phyloP scores from a whole-genome alignment of 129 eudicot species.

The Kitagawia praeruptora region DNA sequence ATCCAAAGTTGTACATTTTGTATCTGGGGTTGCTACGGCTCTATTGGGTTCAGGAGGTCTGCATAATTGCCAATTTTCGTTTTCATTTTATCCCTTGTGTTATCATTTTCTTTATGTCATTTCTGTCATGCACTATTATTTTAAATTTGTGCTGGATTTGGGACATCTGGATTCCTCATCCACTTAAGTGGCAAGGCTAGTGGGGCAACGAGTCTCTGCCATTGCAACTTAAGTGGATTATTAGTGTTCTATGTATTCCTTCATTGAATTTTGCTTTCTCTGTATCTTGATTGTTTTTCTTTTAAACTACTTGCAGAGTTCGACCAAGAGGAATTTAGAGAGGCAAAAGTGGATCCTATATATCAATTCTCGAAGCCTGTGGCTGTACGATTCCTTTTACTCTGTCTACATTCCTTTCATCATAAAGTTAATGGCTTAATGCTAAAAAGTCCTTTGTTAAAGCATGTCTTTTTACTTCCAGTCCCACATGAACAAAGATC shows the following conservation, averaged over 20 bases:
- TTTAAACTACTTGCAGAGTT: constrained; percentile 45
- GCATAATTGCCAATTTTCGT: constrained; percentile 7
- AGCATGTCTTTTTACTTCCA: constrained; percentile 15
- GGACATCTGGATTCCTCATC: neutral
- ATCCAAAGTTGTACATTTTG: constrained; percentile 80
- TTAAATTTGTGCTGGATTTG: neutral
- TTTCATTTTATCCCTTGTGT: neutral
- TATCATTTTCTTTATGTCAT: neutral
- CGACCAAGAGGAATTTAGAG: constrained; percentile 54
- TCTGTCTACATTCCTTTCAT: constrained; percentile 1
- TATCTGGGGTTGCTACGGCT: constrained; percentile 99
- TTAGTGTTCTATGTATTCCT: neutral
- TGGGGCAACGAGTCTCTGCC: neutral
- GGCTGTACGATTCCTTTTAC: constrained; percentile 38
- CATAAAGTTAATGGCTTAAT: neutral
- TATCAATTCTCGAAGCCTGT: constrained; percentile 90
- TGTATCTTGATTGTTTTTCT: neutral
- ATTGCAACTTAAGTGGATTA: neutral
- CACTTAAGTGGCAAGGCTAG: neutral
- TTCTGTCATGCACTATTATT: neutral
- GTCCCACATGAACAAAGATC: constrained; percentile 99
- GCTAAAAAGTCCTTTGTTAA: neutral
- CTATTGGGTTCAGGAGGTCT: constrained; percentile 94
- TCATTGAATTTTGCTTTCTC: neutral
- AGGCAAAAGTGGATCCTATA: constrained; percentile 82